Evolutionary conservation across 169 alveolate species (phyloP).

Genomic region (Plasmodium knowlesi): DNA sequence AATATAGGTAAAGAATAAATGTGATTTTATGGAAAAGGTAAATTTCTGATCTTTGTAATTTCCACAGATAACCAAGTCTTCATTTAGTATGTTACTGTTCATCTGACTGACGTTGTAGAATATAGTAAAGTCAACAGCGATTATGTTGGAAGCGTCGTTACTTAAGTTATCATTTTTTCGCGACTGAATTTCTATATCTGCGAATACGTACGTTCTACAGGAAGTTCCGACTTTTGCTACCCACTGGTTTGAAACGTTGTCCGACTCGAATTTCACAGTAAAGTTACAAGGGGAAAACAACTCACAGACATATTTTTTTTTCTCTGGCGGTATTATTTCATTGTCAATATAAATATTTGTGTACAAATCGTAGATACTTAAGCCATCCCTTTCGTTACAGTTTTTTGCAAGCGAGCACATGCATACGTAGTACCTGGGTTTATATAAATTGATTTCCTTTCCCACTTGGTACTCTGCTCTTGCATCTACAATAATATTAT

Average conservation of each 20-base stretch:
- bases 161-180: slow-evolving; percentile 14
- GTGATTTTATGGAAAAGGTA: slow-evolving; percentile 24
- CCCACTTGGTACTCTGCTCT: slow-evolving; percentile 11
- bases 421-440: slow-evolving; percentile 42
- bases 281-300: slow-evolving; percentile 33
- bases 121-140: slow-evolving; percentile 18
- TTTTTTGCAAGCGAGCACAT: slow-evolving; percentile 57
- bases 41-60: slow-evolving; percentile 40
- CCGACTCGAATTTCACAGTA: slow-evolving; percentile 12
- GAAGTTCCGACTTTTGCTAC: slow-evolving; percentile 49
- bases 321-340: neutral
- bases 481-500: slow-evolving; percentile 1
- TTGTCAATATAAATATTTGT: slow-evolving; percentile 36
- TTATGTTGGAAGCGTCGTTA: slow-evolving; percentile 14
- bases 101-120: slow-evolving; percentile 3
- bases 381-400: slow-evolving; percentile 3
- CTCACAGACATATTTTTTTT: slow-evolving; percentile 27
- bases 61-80: slow-evolving; percentile 59
- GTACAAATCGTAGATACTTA: slow-evolving; percentile 10
- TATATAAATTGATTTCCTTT: slow-evolving; percentile 9
- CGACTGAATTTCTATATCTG: slow-evolving; percentile 7
- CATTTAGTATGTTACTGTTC: slow-evolving; percentile 30
- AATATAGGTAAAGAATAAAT: slow-evolving; percentile 37
- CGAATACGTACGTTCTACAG: slow-evolving; percentile 30
- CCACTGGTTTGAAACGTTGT: slow-evolving; percentile 31